Evolutionary conservation across 202 grass and related monocot species (phyloP), one percentile per base, ranked within the genome.

Genomic region (Hordeum pubiflorum): DNA sequence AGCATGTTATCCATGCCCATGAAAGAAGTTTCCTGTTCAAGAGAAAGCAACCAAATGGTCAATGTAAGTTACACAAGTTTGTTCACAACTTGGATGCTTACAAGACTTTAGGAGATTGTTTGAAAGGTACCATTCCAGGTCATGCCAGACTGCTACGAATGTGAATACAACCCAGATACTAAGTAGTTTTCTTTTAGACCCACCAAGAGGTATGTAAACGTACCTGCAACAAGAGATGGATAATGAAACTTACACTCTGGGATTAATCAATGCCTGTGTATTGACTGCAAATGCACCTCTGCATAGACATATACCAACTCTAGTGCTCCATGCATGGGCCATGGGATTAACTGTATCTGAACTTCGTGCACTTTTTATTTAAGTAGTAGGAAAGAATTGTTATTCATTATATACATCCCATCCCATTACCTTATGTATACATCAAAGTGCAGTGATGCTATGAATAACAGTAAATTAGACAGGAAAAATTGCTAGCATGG

Each of bases 151-250:
- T 75, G 92, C 92, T 46, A 97, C 95, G 48, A 97, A 97, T 70
- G 95, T 97, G 82, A 97, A 97, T 92, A 97, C 79, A 79, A 91
- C 82, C 95, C 95, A 97, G 63, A 97, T 89, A 85, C 93, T 97
- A 41, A 94, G 77, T 84, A 97, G 31, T 61, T 97, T 97, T 93
- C 86, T 87, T 57, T 27, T 90, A 82, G 92, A 82, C 52, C 95
- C 95, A 60, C 95, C 95, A 80, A 97, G 95, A 74, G 91, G 95
- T 93, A 97, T 97, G 68, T 97, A 97, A 38, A 93, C 75, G 74
- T 97, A 94, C 60, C 95, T 94, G 80, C 32, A 90, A 80, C 63
- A 55, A 88, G 11, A 69, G 60, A 85, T 27, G 43, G 40, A 75
- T 79, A 22, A 79, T 79, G 31, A 14, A 75, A 74, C 15, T 17